Conservation (phyloP, 225 moss, liverwort and hornwort genomes). For the Bryoerythrophyllum caledonicum region DNA sequence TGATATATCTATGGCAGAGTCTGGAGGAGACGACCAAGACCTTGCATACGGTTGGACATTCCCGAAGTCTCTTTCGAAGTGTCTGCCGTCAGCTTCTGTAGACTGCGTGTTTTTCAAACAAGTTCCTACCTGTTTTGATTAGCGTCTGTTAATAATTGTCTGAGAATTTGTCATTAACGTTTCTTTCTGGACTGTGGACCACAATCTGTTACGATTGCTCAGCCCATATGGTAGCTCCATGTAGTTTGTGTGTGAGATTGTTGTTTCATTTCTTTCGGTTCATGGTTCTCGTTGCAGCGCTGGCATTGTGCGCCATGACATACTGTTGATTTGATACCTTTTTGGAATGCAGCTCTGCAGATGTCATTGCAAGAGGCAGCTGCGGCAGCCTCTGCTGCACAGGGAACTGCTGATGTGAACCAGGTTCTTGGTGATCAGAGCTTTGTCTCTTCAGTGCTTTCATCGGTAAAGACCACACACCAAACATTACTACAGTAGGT, state of each 20-base stretch:
- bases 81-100: neutral
- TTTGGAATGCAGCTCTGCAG: conserved; percentile 59
- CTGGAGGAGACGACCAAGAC: conserved; percentile 62
- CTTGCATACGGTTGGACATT: conserved; percentile 62
- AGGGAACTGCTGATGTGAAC: conserved; percentile 60
- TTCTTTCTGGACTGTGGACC: neutral
- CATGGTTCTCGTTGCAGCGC: neutral
- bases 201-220: neutral
- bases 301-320: neutral
- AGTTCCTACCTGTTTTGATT: neutral
- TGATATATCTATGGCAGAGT: conserved; percentile 65
- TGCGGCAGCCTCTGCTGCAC: conserved; percentile 43
- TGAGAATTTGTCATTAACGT: neutral
- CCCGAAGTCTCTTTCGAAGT: neutral
- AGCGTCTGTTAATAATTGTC: neutral
- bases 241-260: neutral
- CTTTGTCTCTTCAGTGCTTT: conserved; percentile 72
- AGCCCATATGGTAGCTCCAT: neutral
- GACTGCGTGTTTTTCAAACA: neutral
- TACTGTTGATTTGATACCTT: neutral
- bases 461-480: conserved; percentile 46
- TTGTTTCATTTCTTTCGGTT: neutral
- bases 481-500: neutral
- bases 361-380: conserved; percentile 81
- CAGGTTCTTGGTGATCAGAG: conserved; percentile 76